Conservation (phyloP, 257 asterid species). For the Solanum neorickii region DNA sequence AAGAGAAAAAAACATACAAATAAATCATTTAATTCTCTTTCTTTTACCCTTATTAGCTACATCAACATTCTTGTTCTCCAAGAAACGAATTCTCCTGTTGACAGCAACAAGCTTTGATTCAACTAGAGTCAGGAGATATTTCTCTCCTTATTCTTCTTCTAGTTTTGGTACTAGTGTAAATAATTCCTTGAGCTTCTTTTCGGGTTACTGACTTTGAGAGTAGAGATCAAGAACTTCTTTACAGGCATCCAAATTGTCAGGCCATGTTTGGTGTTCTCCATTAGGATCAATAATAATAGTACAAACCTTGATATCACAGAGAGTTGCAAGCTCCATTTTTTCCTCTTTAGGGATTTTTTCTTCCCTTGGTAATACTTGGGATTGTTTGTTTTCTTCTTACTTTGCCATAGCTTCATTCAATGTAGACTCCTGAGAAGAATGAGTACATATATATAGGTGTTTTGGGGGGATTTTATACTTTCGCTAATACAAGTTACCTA, state of each 20-base stretch:
- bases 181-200: not conserved
- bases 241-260: not conserved
- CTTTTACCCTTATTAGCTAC: not conserved
- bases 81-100: not conserved
- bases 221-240: not conserved
- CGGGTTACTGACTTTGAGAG: not conserved
- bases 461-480: not conserved
- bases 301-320: not conserved
- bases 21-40: not conserved
- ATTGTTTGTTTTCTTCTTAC: not conserved
- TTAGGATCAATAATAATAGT: not conserved
- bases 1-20: not conserved
- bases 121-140: not conserved
- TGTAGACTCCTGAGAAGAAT: not conserved
- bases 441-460: not conserved
- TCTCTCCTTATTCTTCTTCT: not conserved
- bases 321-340: not conserved
- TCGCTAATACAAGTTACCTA: too few species aligned
- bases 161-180: not conserved
- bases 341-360: not conserved
- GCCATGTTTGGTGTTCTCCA: not conserved
- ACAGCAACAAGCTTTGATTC: not conserved
- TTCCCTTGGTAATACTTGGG: not conserved
- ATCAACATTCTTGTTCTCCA: not conserved
- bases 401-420: not conserved